Percentiles rank a stretch among this genome's conserved stretches.
phyloP scores from a whole-genome alignment of 495 filamentous ascomycete species.

The Penicillium longicatenatum region DNA sequence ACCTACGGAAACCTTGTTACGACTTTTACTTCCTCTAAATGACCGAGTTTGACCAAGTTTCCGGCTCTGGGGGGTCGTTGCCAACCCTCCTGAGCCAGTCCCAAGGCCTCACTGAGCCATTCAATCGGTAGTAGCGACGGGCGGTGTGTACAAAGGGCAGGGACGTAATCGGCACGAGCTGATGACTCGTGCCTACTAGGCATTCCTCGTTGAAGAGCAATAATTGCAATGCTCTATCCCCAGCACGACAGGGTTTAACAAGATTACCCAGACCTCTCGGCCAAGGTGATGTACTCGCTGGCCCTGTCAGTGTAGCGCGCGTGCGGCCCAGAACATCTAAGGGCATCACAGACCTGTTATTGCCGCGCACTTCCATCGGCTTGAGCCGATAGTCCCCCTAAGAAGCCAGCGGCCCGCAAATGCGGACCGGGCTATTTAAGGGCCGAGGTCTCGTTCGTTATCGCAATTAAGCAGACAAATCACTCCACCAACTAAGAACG shows the following conservation, averaged over 20 bases:
- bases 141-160: slow-evolving; percentile 58
- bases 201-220: slow-evolving; percentile 80
- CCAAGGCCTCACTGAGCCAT: slow-evolving; percentile 73
- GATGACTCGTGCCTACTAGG: slow-evolving; percentile 48
- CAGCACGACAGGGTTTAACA: slow-evolving; percentile 77
- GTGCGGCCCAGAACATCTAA: slow-evolving; percentile 75
- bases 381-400: slow-evolving; percentile 72
- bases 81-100: slow-evolving; percentile 65
- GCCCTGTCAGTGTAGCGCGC: slow-evolving; percentile 62
- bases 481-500: slow-evolving; percentile 70
- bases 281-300: slow-evolving; percentile 63
- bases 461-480: slow-evolving; percentile 78
- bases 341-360: slow-evolving; percentile 73
- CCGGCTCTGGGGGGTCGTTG: slow-evolving; percentile 64
- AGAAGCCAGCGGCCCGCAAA: slow-evolving; percentile 67
- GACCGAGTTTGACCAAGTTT: slow-evolving; percentile 74
- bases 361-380: slow-evolving; percentile 70
- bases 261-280: slow-evolving; percentile 74
- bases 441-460: slow-evolving; percentile 76
- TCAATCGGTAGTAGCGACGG: slow-evolving; percentile 77
- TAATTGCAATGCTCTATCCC: slow-evolving; percentile 80
- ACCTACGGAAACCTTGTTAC: slow-evolving; percentile 77
- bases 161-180: slow-evolving; percentile 75
- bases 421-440: slow-evolving; percentile 70
- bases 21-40: slow-evolving; percentile 77